Conservation (phyloP, 2,329 filamentous ascomycete species). For the Claviceps quebecensis region DNA sequence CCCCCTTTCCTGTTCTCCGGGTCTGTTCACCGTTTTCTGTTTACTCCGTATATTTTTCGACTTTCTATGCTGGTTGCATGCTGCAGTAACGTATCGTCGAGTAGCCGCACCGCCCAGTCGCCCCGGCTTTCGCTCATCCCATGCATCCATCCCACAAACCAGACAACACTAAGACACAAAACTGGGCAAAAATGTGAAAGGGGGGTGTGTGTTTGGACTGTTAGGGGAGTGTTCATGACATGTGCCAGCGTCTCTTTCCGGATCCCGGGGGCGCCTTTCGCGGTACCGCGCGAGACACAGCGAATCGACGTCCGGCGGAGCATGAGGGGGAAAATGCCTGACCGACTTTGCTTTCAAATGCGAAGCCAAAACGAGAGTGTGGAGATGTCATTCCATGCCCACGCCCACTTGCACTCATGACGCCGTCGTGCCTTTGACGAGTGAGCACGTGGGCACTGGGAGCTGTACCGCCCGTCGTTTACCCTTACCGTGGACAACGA, state of each 20-base stretch:
- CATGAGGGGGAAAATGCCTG: neutral
- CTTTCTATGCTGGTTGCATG: neutral
- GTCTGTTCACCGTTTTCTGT: neutral
- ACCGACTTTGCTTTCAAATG: neutral
- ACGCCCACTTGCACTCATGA: neutral
- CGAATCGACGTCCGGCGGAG: neutral
- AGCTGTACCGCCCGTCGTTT: no score
- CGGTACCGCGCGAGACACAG: constrained; percentile 2
- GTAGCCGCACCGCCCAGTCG: constrained; percentile 1
- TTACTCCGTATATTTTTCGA: neutral
- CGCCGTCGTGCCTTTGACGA: no score
- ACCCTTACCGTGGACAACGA: no score
- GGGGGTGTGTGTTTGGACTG: neutral
- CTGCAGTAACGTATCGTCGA: neutral
- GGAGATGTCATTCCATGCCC: neutral
- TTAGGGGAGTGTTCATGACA: constrained; percentile 1
- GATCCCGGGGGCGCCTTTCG: constrained; percentile 2
- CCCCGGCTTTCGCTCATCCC: neutral
- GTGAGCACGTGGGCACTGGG: no score
- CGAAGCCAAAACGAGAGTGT: neutral
- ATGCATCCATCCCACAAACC: neutral
- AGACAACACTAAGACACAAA: neutral
- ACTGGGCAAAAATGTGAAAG: neutral
- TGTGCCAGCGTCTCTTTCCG: constrained; percentile 7
- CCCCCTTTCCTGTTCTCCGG: neutral